Percentiles rank a stretch among this genome's conserved stretches.
Conservation (phyloP, 106 monocot genomes). For the Alisma plantagoaquatica region DNA sequence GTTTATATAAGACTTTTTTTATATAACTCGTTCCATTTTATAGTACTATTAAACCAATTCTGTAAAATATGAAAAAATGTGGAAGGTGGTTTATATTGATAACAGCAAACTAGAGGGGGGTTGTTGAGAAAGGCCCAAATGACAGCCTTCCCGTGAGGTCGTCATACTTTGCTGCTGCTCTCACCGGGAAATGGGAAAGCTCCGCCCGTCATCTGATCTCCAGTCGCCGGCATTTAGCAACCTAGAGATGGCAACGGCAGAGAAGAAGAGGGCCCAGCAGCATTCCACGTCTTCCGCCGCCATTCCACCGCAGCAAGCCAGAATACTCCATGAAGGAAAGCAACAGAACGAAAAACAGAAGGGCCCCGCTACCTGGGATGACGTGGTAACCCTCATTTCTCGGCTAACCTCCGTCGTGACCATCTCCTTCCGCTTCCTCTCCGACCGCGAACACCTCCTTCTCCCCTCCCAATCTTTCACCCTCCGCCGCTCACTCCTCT, state of each 20-base stretch:
- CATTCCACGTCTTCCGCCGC: neutral
- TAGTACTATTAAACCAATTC: too few relatives aligned
- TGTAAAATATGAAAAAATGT: too few relatives aligned
- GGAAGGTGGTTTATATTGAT: too few relatives aligned
- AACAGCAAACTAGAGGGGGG: too few relatives aligned
- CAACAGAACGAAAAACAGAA: neutral
- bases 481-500: constrained; percentile 4
- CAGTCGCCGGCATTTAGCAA: neutral
- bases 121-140: too few relatives aligned
- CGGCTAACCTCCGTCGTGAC: constrained; percentile 9
- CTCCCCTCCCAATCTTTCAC: neutral
- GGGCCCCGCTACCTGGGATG: neutral
- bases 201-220: neutral
- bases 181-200: neutral
- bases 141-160: too few relatives aligned
- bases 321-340: neutral
- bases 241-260: too few relatives aligned
- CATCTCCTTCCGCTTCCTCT: constrained; percentile 12
- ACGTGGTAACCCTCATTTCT: constrained; percentile 2
- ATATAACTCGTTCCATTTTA: too few relatives aligned
- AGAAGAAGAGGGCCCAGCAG: too few relatives aligned
- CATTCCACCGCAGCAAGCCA: neutral
- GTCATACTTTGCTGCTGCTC: too few relatives aligned
- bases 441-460: constrained; percentile 5
- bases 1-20: too few relatives aligned